Conservation (phyloP, 2,329 filamentous ascomycete genomes). For the Diaporthe eres region DNA sequence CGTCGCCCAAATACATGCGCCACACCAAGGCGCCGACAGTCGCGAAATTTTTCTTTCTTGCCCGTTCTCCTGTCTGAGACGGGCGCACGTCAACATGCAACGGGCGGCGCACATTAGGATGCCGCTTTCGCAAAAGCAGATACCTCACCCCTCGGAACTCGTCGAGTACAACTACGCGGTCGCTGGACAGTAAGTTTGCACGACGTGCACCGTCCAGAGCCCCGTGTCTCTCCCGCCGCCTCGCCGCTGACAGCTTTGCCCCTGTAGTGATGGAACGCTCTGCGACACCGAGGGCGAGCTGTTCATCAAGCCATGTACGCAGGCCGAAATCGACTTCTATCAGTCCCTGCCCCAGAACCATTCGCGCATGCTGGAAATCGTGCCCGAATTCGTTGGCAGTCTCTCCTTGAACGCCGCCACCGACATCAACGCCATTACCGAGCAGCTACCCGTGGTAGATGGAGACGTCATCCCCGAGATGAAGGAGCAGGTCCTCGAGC, state of each 20-base stretch:
- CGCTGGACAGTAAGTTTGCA: slow-evolving; percentile 82
- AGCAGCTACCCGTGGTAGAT: slow-evolving; percentile 61
- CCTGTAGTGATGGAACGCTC: slow-evolving; percentile 85
- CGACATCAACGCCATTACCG: slow-evolving; percentile 62
- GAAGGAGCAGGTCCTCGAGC: slow-evolving; percentile 53
- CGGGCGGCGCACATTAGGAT: slow-evolving; percentile 45
- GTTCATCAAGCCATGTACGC: slow-evolving; percentile 94
- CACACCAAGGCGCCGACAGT: slow-evolving; percentile 16
- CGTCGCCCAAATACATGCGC: slow-evolving; percentile 36
- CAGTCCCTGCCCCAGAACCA: slow-evolving; percentile 75
- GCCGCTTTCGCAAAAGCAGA: slow-evolving; percentile 47
- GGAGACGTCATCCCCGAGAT: slow-evolving; percentile 59
- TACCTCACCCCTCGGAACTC: slow-evolving; percentile 73
- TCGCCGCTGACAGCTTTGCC: slow-evolving; percentile 42
- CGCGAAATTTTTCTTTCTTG: slow-evolving; percentile 20
- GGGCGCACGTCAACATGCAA: slow-evolving; percentile 30
- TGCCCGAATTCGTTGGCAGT: slow-evolving; percentile 88
- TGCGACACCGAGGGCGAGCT: slow-evolving; percentile 86
- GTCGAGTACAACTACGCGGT: slow-evolving; percentile 82
- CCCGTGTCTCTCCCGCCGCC: background rate
- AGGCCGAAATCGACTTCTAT: slow-evolving; percentile 91
- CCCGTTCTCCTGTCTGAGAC: slow-evolving; percentile 27
- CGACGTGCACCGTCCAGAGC: background rate
- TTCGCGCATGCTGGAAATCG: slow-evolving; percentile 81
- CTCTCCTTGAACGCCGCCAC: slow-evolving; percentile 75